Evolutionary conservation across 108 stramenopile genomes (phyloP), one percentile per base, ranked within the genome.

Genomic region (Fistulifera pelliculosa): DNA sequence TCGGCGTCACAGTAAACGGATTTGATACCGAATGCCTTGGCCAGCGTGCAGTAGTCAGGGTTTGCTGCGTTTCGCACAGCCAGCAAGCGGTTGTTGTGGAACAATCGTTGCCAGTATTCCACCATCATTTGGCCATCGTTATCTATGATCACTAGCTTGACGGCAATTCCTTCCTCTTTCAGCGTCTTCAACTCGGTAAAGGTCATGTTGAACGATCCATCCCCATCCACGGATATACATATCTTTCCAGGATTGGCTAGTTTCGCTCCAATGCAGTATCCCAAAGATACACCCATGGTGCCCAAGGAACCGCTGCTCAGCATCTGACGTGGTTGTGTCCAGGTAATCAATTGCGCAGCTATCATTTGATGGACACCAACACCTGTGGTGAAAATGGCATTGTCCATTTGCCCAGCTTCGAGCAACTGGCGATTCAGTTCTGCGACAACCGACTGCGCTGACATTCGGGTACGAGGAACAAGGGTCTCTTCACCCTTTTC

Each of bases 61-160:
- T 87, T 91, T 27, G 64, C 56, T 16, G 53, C 16, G 62, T 91
- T 94, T 21, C 77, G 68, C 24, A 91, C 87, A 31, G 87, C 90
- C 54, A 89, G 69, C 62, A 80, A 82, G 47, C 93, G 90, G 49
- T 80, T 74, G 28, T 85, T 77, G 69, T 94, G 87, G 74, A 94
- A 94, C 56, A 91, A 66, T 49, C 80, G 76, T 64, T 94, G 93
- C 93, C 93, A 94, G 64, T 92, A 85, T 64, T 91, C 86, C 11
- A 94, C 93, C 93, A 94, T 94, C 85, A 89, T 89, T 70, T 94
- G 93, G 24, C 74, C 70, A 39, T 91, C 90, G 61, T 94, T 94
- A 61, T 94, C 85, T 47, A 94, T 62, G 51, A 94, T 82, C 73
- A 94, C 61, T 47, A 92, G 76, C 62, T 94, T 94, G 49, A 94